phyloP scores from a whole-genome alignment of 345 rosid species.

The Salix arbutifolia region DNA sequence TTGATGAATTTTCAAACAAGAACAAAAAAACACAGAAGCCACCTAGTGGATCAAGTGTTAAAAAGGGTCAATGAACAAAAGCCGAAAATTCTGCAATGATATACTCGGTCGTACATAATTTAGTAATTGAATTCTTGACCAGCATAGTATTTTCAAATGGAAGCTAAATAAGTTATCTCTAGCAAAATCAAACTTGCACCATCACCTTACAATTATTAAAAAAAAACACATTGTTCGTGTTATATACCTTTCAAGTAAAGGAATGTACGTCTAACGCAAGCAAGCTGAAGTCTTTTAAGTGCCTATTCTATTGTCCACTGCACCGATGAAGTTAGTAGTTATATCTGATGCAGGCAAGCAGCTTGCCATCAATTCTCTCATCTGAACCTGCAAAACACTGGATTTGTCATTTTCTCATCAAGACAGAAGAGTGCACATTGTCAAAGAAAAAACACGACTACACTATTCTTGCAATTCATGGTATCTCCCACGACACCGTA shows the following conservation, averaged over 20 bases:
- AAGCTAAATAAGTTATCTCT: neutral
- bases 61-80: neutral
- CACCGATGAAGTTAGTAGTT: slow-evolving; percentile 9
- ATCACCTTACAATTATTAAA: slow-evolving; percentile 6
- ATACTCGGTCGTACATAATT: slow-evolving; percentile 1
- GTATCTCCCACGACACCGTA: neutral
- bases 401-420: neutral
- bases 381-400: slow-evolving; percentile 11
- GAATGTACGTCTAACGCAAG: neutral
- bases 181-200: slow-evolving; percentile 3
- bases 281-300: neutral
- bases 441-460: neutral
- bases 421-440: neutral
- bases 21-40: neutral
- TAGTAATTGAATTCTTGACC: neutral
- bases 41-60: neutral
- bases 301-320: slow-evolving; percentile 11
- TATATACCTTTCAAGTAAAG: slow-evolving; percentile 12
- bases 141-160: neutral
- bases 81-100: neutral
- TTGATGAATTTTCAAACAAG: too few species aligned
- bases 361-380: slow-evolving; percentile 6
- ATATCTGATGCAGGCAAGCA: neutral
- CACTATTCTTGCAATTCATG: neutral
- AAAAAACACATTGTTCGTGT: neutral